phyloP scores from a whole-genome alignment of 2,329 filamentous ascomycete species.

The Talaromyces verruculosus region DNA sequence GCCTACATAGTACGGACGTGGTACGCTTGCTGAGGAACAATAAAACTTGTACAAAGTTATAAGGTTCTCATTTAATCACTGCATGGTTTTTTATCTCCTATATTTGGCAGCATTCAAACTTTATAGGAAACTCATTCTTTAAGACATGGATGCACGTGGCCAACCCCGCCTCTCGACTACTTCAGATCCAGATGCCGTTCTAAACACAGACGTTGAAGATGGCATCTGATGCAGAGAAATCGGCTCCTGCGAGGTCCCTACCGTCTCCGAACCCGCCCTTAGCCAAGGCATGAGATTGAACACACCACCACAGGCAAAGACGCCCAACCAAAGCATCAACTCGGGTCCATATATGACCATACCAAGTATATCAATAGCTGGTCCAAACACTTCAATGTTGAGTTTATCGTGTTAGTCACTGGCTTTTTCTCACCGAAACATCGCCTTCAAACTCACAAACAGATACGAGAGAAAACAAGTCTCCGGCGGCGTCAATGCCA shows the following conservation, averaged over 20 bases:
- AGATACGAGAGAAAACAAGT: not conserved
- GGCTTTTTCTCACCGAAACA: not conserved
- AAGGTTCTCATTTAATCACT: no score
- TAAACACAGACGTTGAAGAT: not conserved
- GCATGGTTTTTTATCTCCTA: no score
- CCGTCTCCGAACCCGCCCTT: not conserved
- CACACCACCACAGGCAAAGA: conserved; percentile 7
- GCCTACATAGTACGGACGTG: no score
- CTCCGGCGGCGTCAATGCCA: not conserved
- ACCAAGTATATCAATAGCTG: conserved; percentile 28
- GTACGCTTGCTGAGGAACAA: no score
- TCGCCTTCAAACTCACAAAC: not conserved
- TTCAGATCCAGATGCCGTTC: not conserved
- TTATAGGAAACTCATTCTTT: not conserved
- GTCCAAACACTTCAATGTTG: not conserved
- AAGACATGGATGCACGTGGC: not conserved
- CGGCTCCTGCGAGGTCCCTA: not conserved
- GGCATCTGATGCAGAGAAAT: not conserved
- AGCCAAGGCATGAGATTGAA: conserved; percentile 11
- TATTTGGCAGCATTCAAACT: no score
- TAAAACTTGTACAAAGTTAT: no score
- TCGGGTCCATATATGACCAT: conserved; percentile 12
- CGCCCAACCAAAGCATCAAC: conserved; percentile 6
- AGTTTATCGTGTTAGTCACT: not conserved
- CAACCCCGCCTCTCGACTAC: not conserved